These are phyloP conservation scores for Acanthamoeba culbertsoni DNA, from an alignment of 208 protist species.

Conservation along the genomic window DNA sequence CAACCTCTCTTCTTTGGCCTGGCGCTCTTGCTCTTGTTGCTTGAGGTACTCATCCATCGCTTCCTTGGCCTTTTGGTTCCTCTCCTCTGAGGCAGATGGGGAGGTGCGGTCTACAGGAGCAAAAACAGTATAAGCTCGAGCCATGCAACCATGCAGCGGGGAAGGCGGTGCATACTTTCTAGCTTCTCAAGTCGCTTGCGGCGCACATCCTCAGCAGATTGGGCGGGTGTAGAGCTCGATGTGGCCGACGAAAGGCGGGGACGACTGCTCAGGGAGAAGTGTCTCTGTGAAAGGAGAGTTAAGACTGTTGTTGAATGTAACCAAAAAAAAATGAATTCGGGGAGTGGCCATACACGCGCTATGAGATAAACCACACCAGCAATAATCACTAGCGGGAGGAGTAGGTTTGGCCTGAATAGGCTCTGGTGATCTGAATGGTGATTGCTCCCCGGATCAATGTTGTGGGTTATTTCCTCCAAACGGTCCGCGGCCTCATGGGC, in stretches of 20 bases:
- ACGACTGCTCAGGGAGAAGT: background rate
- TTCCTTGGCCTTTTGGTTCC: background rate
- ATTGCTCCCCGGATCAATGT: too few species aligned
- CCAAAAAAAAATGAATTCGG: background rate
- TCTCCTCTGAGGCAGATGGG: background rate
- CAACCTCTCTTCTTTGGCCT: background rate
- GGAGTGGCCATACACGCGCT: background rate
- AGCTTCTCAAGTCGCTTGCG: background rate
- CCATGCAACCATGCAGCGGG: too few species aligned
- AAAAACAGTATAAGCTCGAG: too few species aligned
- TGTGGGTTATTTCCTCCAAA: too few species aligned
- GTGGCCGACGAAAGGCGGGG: background rate
- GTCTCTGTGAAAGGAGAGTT: background rate
- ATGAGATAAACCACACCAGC: background rate
- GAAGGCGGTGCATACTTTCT: background rate
- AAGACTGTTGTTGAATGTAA: background rate
- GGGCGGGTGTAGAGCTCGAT: background rate
- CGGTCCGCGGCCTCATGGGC: too few species aligned
- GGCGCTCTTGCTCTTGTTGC: background rate
- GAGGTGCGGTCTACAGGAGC: too few species aligned
- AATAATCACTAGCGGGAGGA: background rate
- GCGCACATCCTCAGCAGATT: background rate
- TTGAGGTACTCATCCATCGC: conserved; percentile 36
- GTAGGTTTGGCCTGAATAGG: too few species aligned
- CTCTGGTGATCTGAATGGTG: too few species aligned